Base-by-base conservation (phyloP, 768 basidiomycete genomes). In the Mycena alexandri region DNA sequence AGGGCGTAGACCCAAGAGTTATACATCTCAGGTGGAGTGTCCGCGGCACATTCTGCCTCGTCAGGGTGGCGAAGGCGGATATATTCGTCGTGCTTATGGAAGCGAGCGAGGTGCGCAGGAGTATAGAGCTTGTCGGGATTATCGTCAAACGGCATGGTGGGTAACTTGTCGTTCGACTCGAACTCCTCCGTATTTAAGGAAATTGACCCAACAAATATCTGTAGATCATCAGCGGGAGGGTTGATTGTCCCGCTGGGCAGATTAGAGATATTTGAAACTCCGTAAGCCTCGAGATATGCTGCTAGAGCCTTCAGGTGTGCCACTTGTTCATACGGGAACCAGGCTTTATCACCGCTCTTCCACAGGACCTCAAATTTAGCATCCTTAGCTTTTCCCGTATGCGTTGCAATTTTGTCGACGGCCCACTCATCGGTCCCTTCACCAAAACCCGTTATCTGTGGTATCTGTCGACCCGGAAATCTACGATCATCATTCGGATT, bases 401-500 rank as follows among this genome's bases (percentile, higher is more conserved):
- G 57, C 19, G 48, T 29, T 6, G 71, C 11, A 5, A 80, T 73
- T 14, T 74, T 69, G 9, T n/a, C n/a, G n/a, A n/a, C n/a, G n/a
- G n/a, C n/a, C n/a, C n/a, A n/a, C n/a, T n/a, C n/a, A n/a, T n/a
- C 77, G 72, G 75, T 70, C 1, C 64, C 61, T 9, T 63, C 54
- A 0, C 77, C 75, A 38, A 78, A 70, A 44, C 78, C 76, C 21
- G 75, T 74, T 47, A 72, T 69, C 29, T 56, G 51, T 12, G 17
- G 13, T 0, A 61, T 22, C 1, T 75, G 67, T 0, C 78, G 56
- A 1, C 68, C 42, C 8, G 78, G 79, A 65, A 80, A 80, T 43
- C 74, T 19, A 2, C 13, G 19, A 43, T 80, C 74, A 53, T 80
- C 76, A 46, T 78, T 81, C 0, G 71, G 69, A n/a, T 71, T 25